Evolutionary conservation across 106 monocot species (phyloP).

Genomic region (Narthecium ossifragum): DNA sequence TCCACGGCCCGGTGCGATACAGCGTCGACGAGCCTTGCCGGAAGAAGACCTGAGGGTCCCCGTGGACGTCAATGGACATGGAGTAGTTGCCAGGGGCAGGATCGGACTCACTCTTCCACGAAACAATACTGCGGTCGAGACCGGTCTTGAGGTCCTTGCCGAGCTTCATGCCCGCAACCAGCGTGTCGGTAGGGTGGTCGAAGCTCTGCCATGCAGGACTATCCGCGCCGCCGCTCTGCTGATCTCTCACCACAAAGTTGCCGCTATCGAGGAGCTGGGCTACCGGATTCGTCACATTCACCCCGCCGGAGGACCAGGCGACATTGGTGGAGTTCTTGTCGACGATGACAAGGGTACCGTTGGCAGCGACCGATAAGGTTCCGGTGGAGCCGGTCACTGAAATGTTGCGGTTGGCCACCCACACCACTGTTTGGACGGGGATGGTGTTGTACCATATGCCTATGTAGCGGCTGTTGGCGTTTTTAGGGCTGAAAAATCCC

Average conservation of each 20-base stretch:
- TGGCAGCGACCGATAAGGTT: neutral
- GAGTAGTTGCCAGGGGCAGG: constrained; percentile 22
- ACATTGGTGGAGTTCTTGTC: constrained; percentile 1
- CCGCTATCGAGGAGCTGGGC: constrained; percentile 6
- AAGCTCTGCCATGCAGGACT: constrained; percentile 23
- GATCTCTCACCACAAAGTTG: constrained; percentile 4
- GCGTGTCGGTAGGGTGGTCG: constrained; percentile 26
- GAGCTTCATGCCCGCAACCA: constrained; percentile 21
- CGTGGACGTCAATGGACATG: constrained; percentile 6
- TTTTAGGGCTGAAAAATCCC: neutral
- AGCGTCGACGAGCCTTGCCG: neutral
- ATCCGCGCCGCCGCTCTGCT: neutral
- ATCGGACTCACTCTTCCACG: constrained; percentile 22
- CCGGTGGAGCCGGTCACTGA: neutral
- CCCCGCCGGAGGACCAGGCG: neutral
- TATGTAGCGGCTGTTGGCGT: neutral
- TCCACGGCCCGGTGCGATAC: constrained; percentile 39
- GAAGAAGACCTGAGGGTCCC: constrained; percentile 3
- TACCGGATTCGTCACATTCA: neutral
- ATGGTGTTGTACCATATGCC: constrained; percentile 6
- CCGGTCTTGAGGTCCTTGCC: constrained; percentile 9
- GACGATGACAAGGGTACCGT: constrained; percentile 1
- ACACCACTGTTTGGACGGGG: neutral
- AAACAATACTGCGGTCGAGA: neutral
- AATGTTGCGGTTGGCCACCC: constrained; percentile 8